Evolutionary conservation across 305 asterid genomes (phyloP), one percentile per base, ranked within the genome.

Genomic region (Vinca major): DNA sequence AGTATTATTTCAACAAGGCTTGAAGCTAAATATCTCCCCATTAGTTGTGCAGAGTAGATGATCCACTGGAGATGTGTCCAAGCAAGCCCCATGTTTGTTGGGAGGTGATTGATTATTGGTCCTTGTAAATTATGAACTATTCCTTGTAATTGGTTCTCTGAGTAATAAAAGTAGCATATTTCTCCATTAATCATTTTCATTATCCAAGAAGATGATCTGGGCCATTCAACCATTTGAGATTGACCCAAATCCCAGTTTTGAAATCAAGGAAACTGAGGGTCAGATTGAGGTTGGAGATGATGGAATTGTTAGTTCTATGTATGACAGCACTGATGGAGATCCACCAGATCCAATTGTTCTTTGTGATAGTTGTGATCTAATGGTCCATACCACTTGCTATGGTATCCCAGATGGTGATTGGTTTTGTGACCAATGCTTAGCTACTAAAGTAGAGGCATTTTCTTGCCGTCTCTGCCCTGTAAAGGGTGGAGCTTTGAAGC

Each of bases 371-470:
- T 90, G 98, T 71, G 96, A 92, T 68, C 19, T 92, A 20, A 92
- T 90, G 97, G 97, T 81, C 40, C 98, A 92, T 71, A 63, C 97
- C 11, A 64, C 87, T 1, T 92, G 98, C 80, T 90, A 88, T 64
- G 98, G 96, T 16, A 75, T 90, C 2, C 98, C 98, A 0, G 89
- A 88, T 10, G 98, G 96, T 12, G 96, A 92, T 57, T 92, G 97
- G 98, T 92, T 84, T 57, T 90, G 98, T 41, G 86, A 84, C 47
- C 80, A 63, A 55, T 92, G 98, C 63, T 55, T 77, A 41, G 85
- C 74, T 12, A 72, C 81, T 6, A 19, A 12, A 5, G 16, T 16
- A 20, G 47, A 4, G 1, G 49, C 67, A 7, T 45, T 74, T 3
- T 75, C 84, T 4, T 92, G 98, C 78, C 84, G 92, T 63, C 89